A percentile compares a stretch with the other conserved stretches of the same genome.
Conservation (phyloP, 805 yeast genomes). For the Wickerhamomyces rabaulensis region DNA sequence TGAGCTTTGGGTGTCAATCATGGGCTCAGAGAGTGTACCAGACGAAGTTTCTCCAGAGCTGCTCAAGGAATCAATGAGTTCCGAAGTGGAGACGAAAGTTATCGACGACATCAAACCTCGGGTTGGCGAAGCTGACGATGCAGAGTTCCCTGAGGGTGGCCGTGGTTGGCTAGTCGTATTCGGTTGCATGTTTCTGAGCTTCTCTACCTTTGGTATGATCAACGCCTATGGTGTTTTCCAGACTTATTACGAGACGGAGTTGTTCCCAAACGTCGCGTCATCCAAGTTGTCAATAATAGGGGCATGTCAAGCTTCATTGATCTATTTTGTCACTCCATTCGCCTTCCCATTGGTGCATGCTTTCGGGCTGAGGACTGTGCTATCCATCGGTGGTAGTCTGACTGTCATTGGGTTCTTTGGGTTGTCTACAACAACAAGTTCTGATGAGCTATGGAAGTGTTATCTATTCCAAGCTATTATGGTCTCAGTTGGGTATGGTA, state of each 20-base stretch:
- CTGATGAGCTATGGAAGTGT: slow-evolving; percentile 21
- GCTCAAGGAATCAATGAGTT: not conserved
- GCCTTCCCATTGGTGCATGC: slow-evolving; percentile 16
- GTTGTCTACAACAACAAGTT: slow-evolving; percentile 9
- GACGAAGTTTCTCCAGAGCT: not conserved
- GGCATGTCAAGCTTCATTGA: slow-evolving; percentile 20
- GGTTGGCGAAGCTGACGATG: not conserved
- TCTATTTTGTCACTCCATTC: slow-evolving; percentile 14
- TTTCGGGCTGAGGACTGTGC: slow-evolving; percentile 13
- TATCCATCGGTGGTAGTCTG: slow-evolving; percentile 10
- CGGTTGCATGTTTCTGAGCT: slow-evolving; percentile 15
- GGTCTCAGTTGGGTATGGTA: slow-evolving; percentile 28
- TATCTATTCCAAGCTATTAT: slow-evolving; percentile 21
- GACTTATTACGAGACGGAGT: slow-evolving; percentile 19
- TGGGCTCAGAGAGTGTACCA: not conserved
- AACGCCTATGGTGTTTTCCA: slow-evolving; percentile 20
- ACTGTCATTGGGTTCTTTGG: slow-evolving; percentile 15
- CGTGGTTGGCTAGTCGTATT: slow-evolving; percentile 23
- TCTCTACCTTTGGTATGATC: slow-evolving; percentile 20
- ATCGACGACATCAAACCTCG: not conserved
- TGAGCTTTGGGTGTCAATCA: no score
- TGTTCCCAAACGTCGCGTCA: slow-evolving; percentile 12
- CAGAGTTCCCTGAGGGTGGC: slow-evolving; percentile 47
- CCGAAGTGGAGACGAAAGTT: not conserved
- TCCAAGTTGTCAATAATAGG: slow-evolving; percentile 20